phyloP scores from a whole-genome alignment of 2,329 filamentous ascomycete genomes.

The Colletotrichum sp. region DNA sequence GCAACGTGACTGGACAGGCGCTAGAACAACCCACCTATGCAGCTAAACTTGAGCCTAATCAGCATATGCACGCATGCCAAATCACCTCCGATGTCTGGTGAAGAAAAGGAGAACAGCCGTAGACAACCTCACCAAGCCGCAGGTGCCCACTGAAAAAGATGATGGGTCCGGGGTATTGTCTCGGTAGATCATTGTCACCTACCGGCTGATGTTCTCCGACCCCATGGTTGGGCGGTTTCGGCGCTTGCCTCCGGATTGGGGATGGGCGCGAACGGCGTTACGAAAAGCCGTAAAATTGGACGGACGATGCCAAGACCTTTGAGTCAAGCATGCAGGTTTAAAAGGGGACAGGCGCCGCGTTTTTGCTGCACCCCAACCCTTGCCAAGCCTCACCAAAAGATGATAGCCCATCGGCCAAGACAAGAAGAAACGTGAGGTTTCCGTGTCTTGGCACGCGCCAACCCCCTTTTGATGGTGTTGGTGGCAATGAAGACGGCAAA shows the following conservation, averaged over 20 bases:
- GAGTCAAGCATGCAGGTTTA: constrained; percentile 4
- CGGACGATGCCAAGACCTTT: constrained; percentile 15
- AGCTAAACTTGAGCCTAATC: not conserved
- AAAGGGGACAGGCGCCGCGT: not conserved
- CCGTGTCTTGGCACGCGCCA: constrained; percentile 12
- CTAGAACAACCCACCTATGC: not conserved
- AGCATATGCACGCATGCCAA: not conserved
- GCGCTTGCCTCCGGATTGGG: constrained; percentile 5
- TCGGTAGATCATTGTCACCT: constrained; percentile 15
- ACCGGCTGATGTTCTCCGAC: constrained; percentile 6
- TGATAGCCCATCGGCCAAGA: not conserved
- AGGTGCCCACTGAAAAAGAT: not conserved
- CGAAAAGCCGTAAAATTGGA: constrained; percentile 9
- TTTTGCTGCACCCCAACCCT: constrained; percentile 1
- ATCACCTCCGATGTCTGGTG: not conserved
- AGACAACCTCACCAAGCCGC: not conserved
- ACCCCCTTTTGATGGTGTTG: not conserved
- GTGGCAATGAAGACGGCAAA: not conserved
- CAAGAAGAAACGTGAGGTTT: not conserved
- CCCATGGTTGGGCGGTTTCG: not conserved
- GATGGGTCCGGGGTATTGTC: not conserved
- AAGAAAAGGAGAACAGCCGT: not conserved
- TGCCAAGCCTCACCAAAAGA: not conserved
- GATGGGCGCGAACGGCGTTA: not conserved
- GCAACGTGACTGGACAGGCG: not conserved